Evolutionary conservation across 202 grass and related monocot species (phyloP).

Genomic region (Cymbopogon flexuosus): DNA sequence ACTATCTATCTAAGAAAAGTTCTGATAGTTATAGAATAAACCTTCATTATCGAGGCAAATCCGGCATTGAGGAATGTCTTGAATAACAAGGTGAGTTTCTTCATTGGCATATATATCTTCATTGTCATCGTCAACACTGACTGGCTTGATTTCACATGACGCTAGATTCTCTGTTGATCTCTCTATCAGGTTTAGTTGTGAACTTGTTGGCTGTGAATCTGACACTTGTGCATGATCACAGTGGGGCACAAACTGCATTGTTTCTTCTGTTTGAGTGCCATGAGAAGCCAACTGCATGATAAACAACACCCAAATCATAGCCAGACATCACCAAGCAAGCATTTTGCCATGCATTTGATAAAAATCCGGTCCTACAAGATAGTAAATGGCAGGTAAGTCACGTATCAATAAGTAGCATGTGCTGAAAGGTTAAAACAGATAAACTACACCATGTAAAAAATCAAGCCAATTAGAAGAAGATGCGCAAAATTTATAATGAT

Average conservation of each 20-base stretch:
- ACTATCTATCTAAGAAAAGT: neutral
- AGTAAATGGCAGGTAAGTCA: neutral
- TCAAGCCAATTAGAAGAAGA: neutral
- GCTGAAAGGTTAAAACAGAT: neutral
- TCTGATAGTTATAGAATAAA: conserved; percentile 30
- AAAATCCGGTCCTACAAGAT: conserved; percentile 42
- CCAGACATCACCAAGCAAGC: conserved; percentile 34
- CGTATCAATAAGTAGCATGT: neutral
- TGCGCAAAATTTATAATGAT: conserved; percentile 5
- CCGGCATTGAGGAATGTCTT: conserved; percentile 71
- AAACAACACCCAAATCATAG: conserved; percentile 54
- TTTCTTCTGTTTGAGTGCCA: conserved; percentile 42
- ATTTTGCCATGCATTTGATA: conserved; percentile 27
- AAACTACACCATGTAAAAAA: neutral
- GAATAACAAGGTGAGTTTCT: conserved; percentile 56
- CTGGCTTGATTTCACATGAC: conserved; percentile 64
- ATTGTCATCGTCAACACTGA: conserved; percentile 24
- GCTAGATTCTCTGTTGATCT: conserved; percentile 28
- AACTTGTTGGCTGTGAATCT: conserved; percentile 35
- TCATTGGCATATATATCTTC: conserved; percentile 39
- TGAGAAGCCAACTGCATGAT: conserved; percentile 66
- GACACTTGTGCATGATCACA: conserved; percentile 28
- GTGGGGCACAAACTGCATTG: conserved; percentile 12
- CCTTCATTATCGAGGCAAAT: conserved; percentile 98
- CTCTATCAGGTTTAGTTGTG: conserved; percentile 18